These are phyloP conservation scores for Alternaria ethzedia DNA, from an alignment of 2,329 filamentous ascomycete species.

Conservation along the genomic window DNA sequence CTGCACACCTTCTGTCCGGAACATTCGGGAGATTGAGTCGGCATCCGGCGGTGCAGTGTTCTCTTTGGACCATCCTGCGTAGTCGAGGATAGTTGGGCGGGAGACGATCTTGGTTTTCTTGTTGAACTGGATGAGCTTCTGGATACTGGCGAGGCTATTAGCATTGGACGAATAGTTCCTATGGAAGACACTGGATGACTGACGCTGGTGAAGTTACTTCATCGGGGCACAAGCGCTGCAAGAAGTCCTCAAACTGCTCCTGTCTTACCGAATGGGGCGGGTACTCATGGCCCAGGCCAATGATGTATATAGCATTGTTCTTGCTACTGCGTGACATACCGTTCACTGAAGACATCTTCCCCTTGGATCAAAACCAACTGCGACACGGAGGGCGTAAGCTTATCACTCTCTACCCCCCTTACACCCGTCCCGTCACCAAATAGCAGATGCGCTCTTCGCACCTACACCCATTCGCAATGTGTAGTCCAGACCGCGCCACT, in stretches of 20 bases:
- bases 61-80: constrained; percentile 11
- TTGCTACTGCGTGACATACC: neutral
- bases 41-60: constrained; percentile 22
- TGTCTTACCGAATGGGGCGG: constrained; percentile 16
- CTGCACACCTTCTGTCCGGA: constrained; percentile 37
- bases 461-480: neutral
- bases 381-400: neutral
- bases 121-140: constrained; percentile 23
- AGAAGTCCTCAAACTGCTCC: constrained; percentile 15
- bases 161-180: neutral
- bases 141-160: constrained; percentile 10
- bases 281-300: constrained; percentile 27
- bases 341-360: neutral
- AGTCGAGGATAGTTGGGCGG: constrained; percentile 16
- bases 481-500: neutral
- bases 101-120: constrained; percentile 19
- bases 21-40: constrained; percentile 34
- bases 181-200: neutral
- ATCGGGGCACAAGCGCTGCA: constrained; percentile 19
- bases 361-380: too few relatives aligned
- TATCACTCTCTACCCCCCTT: neutral
- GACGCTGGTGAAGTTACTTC: constrained; percentile 16
- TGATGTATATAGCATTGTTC: constrained; percentile 16
- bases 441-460: neutral
- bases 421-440: neutral